A percentile compares a stretch with the other conserved stretches of the same genome.
phyloP scores from a whole-genome alignment of 1,284 basidiomycete species.

The Tilletia walkeri region DNA sequence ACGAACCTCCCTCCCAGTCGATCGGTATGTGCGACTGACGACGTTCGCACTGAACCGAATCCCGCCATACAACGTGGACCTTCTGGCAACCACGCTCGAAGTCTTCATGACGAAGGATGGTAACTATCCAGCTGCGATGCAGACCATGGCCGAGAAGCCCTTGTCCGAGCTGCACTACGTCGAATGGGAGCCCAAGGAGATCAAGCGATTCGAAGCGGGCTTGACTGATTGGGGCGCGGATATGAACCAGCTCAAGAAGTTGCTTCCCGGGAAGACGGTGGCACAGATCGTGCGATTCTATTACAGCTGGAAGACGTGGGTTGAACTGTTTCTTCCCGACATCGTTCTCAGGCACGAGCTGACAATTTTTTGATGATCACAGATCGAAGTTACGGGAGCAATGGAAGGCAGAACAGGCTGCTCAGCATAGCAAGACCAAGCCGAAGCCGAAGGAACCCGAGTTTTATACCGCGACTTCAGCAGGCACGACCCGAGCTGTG shows the following conservation, averaged over 20 bases:
- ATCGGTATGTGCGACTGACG: conserved; percentile 11
- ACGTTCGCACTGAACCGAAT: neutral
- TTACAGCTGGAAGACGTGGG: conserved; percentile 77
- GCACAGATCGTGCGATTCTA: conserved; percentile 79
- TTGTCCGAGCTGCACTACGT: conserved; percentile 7
- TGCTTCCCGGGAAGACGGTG: conserved; percentile 69
- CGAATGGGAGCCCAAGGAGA: conserved; percentile 69
- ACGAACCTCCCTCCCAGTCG: neutral
- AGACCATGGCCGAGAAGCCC: conserved; percentile 62
- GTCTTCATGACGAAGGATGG: conserved; percentile 67
- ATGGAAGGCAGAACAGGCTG: conserved; percentile 13
- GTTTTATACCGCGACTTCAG: conserved; percentile 14
- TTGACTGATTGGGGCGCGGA: conserved; percentile 72
- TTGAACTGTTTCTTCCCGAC: neutral
- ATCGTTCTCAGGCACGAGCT: too few relatives aligned
- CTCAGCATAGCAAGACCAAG: conserved; percentile 10
- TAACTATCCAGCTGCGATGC: conserved; percentile 76
- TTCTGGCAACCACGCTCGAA: conserved; percentile 83
- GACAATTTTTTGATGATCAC: neutral
- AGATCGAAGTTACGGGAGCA: conserved; percentile 1
- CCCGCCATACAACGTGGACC: conserved; percentile 66
- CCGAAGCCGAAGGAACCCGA: conserved; percentile 13
- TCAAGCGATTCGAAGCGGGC: conserved; percentile 71
- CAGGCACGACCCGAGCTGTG: conserved; percentile 32
- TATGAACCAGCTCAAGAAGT: conserved; percentile 72